Evolutionary conservation across 768 basidiomycete species (phyloP), one percentile per base, ranked within the genome.

Genomic region (Naganishia friedmannii): DNA sequence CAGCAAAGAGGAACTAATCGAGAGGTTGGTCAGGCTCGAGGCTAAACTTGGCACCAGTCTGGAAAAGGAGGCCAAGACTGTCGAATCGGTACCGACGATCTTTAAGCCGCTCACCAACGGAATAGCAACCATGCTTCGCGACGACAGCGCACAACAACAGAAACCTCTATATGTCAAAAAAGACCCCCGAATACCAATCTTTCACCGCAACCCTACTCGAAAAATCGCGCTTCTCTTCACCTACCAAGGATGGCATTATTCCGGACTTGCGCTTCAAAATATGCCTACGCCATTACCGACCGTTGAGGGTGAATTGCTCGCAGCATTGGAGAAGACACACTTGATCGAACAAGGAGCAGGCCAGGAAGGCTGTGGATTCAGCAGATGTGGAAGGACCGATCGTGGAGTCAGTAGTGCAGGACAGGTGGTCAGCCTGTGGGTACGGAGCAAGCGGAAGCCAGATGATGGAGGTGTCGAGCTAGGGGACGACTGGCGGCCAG

Each of bases 161-260:
- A n/a, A 2, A 3, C 48, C 48, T 23, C n/a, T 21, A 51, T 3
- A 51, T 21, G 21, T 23, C 34, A 45, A 42, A 29, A 26, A 42
- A 12, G 39, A 45, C 26, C 60, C 60, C n/a, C 60, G 60, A 26
- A 1, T 42, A n/a, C 34, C 60, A 31, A 23, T 7, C 37, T 70
- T 70, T 28, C 60, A 70, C 28, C 51, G 51, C 5, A 85, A 92
- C 77, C 86, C 91, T 8, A 84, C 85, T 45, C 89, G 91, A 65
- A 97, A 97, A 82, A 92, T 99, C 71, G 96, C 96, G 0, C 84
- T 99, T 66, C 90, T 91, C 76, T 92, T 98, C 78, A 89, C 88
- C 77, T 99, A 97, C 77, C 87, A 91, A 53, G 95, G 95, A 17
- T 90, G 88, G 87, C 89, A 91, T 31, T 97, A 95, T 78, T 88